Percentiles rank a stretch among this genome's conserved stretches.
Conservation (phyloP, 2,329 filamentous ascomycete genomes). For the Aspergillus caelatus region DNA sequence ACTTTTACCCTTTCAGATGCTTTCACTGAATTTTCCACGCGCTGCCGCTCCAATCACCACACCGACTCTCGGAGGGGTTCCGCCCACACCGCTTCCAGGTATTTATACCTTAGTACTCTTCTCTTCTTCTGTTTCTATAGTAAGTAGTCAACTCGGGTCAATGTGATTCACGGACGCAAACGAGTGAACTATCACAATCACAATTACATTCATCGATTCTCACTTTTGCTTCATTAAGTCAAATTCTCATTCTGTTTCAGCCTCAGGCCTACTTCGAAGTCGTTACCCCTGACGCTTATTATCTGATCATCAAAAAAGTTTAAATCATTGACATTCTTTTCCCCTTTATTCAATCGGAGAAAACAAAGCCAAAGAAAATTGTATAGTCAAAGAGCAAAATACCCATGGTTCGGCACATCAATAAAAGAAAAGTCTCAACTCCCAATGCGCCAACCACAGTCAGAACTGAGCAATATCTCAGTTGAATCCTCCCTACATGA, state of each 20-base stretch:
- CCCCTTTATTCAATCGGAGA: neutral
- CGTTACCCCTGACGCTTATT: neutral
- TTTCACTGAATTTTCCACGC: constrained; percentile 26
- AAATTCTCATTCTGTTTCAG: neutral
- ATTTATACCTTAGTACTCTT: neutral
- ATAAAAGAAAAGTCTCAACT: neutral
- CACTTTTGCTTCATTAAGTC: neutral
- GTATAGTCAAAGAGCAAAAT: neutral
- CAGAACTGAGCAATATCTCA: neutral
- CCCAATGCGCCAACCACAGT: neutral
- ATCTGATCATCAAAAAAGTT: neutral
- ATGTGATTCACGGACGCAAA: neutral
- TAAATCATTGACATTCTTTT: neutral
- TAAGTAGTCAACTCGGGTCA: no score
- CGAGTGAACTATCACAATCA: neutral
- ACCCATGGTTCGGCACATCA: no score
- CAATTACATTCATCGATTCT: neutral
- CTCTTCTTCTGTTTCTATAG: no score
- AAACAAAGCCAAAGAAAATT: neutral
- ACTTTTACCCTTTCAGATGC: neutral
- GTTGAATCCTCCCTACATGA: constrained; percentile 49
- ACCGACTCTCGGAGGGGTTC: constrained; percentile 20
- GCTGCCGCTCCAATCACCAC: constrained; percentile 28
- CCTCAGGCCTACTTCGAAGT: neutral
- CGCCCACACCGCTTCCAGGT: constrained; percentile 1